A percentile compares a stretch with the other conserved stretches of the same genome.
These are phyloP conservation scores for Backusella circina DNA, from an alignment of 192 early-diverging fungal genomes.

Conservation along the genomic window DNA sequence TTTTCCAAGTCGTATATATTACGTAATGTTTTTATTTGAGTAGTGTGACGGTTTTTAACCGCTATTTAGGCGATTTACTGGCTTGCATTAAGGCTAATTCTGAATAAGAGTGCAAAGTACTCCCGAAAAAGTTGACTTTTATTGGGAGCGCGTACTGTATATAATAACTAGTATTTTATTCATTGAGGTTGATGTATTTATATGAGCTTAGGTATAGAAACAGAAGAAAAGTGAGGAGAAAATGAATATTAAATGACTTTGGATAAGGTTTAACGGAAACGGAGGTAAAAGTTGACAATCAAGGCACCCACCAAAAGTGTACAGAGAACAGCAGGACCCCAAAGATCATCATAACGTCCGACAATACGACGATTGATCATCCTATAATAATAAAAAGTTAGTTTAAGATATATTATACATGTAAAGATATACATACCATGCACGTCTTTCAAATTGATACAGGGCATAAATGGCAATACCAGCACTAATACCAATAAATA, in stretches of 20 bases:
- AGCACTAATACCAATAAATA: constrained; percentile 29
- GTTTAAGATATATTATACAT: not conserved
- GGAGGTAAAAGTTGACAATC: constrained; percentile 31
- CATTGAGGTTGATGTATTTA: not conserved
- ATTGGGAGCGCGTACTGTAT: too few relatives aligned
- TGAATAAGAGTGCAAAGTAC: too few relatives aligned
- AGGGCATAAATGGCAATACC: constrained; percentile 22
- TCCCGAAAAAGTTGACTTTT: too few relatives aligned
- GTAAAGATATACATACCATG: constrained; percentile 14
- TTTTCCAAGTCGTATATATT: too few relatives aligned
- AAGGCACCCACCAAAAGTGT: constrained; percentile 60
- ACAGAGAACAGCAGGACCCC: constrained; percentile 70
- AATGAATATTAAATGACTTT: not conserved
- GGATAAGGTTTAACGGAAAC: constrained; percentile 10
- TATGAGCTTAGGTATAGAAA: not conserved
- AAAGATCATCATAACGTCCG: constrained; percentile 77
- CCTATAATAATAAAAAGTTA: not conserved
- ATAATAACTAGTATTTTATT: not conserved
- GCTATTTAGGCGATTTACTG: too few relatives aligned
- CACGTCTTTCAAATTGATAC: constrained; percentile 30
- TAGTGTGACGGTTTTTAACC: too few relatives aligned
- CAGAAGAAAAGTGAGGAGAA: not conserved
- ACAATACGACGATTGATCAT: constrained; percentile 36
- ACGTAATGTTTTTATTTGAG: too few relatives aligned
- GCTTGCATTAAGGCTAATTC: too few relatives aligned